Evolutionary conservation across 768 basidiomycete species (phyloP).

Genomic region (Mycena haematopus): DNA sequence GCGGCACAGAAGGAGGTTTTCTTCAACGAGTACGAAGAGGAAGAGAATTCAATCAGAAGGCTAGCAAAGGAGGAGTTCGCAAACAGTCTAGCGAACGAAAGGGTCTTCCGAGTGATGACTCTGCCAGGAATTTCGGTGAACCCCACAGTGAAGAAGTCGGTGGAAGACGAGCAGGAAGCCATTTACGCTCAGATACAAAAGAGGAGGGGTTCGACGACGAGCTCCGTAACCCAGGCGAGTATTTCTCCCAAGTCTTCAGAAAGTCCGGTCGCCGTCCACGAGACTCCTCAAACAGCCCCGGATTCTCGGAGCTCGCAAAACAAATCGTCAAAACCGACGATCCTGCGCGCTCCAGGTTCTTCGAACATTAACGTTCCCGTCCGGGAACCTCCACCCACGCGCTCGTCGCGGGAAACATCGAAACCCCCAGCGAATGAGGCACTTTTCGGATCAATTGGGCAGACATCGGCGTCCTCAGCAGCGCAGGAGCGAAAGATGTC

Average conservation of each 20-base stretch:
- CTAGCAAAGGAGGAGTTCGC: conserved; percentile 14
- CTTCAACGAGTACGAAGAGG: background rate
- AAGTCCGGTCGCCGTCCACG: background rate
- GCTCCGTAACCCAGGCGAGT: background rate
- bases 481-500: background rate
- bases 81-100: background rate
- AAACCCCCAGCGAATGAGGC: background rate
- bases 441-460: conserved; percentile 13
- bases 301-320: background rate
- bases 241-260: background rate
- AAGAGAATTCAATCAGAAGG: background rate
- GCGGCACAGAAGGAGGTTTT: background rate
- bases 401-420: conserved; percentile 10
- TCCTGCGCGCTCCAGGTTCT: background rate
- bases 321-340: background rate
- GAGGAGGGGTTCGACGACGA: conserved; percentile 16
- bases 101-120: conserved; percentile 5
- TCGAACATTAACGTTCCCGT: background rate
- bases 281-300: background rate
- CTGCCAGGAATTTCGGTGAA: background rate
- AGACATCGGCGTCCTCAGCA: background rate
- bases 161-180: conserved; percentile 17
- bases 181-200: conserved; percentile 20
- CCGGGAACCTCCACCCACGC: background rate
- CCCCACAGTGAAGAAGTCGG: background rate